Evolutionary conservation across 2,329 filamentous ascomycete genomes (phyloP), one percentile per base, ranked within the genome.

Genomic region (Diaporthe amygdali): DNA sequence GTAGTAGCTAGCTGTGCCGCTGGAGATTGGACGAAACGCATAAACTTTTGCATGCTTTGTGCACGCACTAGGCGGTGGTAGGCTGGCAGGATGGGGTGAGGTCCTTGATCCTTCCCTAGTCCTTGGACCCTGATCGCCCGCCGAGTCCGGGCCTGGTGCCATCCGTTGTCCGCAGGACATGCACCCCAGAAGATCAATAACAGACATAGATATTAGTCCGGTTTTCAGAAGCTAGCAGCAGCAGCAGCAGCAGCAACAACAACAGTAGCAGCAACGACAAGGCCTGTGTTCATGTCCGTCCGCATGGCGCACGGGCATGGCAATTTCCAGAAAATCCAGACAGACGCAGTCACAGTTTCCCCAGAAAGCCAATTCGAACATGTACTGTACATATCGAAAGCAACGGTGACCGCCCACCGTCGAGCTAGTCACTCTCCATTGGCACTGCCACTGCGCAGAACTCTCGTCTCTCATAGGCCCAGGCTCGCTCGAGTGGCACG

Each of bases 121-220:
- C n/a, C n/a, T 56, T 56, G 54, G 54, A 56, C 54, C 54, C 54
- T 56, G 59, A 64, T 64, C 59, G 59, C 59, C 59, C 47, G 41
- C 59, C 59, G 44, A 64, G 59, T 37, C 59, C 59, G 59, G 27
- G 59, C 59, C 27, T 34, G 59, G 59, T 64, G 44, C 12, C 59
- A 64, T 64, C 59, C 30, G 59, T 64, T 64, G 59, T 37, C 59
- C 59, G 59, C 41, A 47, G 30, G 25, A 27, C 30, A 47, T 63
- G 59, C 44, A 64, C 30, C 56, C 56, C 56, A 22, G 59, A 20
- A 17, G 44, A 49, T 46, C 27, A 44, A 47, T 34, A 47, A 12
- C 6, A 37, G 17, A 37, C 51, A n/a, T 10, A n/a, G 32, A 14
- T 25, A 15, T 25, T 5, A 32, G 14, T 15, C 59, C 59, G 37